phyloP scores from a whole-genome alignment of 2,329 filamentous ascomycete genomes.

The Paramyrothecium sp. region DNA sequence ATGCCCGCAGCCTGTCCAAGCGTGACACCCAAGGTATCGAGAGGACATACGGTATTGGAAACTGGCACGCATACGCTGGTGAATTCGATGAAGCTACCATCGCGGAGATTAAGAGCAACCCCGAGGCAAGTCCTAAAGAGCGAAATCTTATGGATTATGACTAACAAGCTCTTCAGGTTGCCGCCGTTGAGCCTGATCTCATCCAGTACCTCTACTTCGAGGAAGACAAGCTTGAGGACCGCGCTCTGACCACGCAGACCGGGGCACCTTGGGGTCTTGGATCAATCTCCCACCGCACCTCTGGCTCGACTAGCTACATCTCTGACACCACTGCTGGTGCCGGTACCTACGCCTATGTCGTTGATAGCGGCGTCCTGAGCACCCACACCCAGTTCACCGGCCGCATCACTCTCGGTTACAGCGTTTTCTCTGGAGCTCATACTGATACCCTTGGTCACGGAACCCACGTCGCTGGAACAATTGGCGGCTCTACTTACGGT shows the following conservation, averaged over 20 bases:
- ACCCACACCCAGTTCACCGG: conserved; percentile 51
- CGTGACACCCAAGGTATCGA: conserved; percentile 35
- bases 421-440: conserved; percentile 30
- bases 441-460: conserved; percentile 37
- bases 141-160: neutral
- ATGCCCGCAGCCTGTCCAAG: conserved; percentile 51
- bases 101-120: conserved; percentile 35
- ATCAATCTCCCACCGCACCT: conserved; percentile 21
- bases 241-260: conserved; percentile 19
- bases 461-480: conserved; percentile 40
- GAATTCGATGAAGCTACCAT: conserved; percentile 39
- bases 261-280: conserved; percentile 20
- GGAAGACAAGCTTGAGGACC: conserved; percentile 15
- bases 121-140: conserved; percentile 30
- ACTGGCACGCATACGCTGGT: conserved; percentile 39
- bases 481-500: conserved; percentile 37
- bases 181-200: conserved; percentile 21
- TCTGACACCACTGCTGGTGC: conserved; percentile 49
- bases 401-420: conserved; percentile 38
- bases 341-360: conserved; percentile 56
- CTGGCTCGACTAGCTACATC: conserved; percentile 33
- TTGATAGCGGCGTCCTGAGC: conserved; percentile 59
- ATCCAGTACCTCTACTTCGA: conserved; percentile 10
- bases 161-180: conserved; percentile 12
- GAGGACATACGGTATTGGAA: conserved; percentile 24